Base-by-base conservation (phyloP, 805 yeast species). In the Monosporozyma aerobia region DNA sequence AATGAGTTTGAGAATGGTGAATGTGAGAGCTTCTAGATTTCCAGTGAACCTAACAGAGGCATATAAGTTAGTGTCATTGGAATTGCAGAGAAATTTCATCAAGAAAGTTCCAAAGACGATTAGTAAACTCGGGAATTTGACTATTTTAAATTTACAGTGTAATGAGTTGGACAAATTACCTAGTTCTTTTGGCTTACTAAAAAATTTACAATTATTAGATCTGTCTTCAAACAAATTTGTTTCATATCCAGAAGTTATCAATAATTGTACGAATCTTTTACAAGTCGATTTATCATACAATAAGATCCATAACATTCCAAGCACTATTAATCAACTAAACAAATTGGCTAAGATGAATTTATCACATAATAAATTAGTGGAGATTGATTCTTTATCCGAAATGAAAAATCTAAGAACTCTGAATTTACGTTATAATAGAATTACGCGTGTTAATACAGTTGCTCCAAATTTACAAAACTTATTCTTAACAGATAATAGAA, bases 241-340 rank as follows among this genome's bases (percentile, higher is more conserved):
- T 46, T 58, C 58, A 1, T 82, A 81, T 55, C 95, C 94, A 0
- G 84, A 79, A 50, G 77, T 84, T 1, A 71, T 92, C 19, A 80
- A 81, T 57, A 75, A 77, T 25, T 74, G 92, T 55, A 63, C 73
- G 0, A 77, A 77, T 50, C 74, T 92, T 51, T 70, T 73, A 44
- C 84, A 83, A 51, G 73, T 94, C 56, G 95, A 92, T 63, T 63
- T 92, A 44, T 87, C 96, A 0, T 90, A 88, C 68, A 94, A 94
- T 67, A 79, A 80, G 50, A 77, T 94, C 30, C 69, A 76, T 2
- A 54, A 54, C 2, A 58, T 94, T 1, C 95, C 97, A 0, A 73
- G 69, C 11, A 74, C 82, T 2, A 75, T 89, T 33, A 79, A 81
- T 14, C 73, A 77, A 23, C 70, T 92, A 54, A 72, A 69, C 1